Evolutionary conservation across 1,139 yeast species (phyloP).

Genomic region (Magnusiomyces tetraspermus): DNA sequence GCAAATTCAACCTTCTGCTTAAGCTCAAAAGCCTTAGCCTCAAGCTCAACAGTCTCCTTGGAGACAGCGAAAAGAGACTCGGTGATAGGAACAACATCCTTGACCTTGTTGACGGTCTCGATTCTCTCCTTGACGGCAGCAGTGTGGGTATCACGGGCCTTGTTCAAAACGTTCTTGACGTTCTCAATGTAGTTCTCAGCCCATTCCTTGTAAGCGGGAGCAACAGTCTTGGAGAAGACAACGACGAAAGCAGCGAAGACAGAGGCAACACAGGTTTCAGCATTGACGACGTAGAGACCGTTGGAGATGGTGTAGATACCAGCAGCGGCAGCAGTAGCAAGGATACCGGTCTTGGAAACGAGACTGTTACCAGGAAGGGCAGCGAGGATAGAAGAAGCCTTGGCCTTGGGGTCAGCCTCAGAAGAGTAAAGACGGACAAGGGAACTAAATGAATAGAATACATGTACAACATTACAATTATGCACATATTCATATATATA

Average conservation of each 20-base stretch:
- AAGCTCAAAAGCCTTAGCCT: constrained; percentile 86
- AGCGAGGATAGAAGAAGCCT: constrained; percentile 82
- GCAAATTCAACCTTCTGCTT: constrained; percentile 87
- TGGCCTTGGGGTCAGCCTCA: constrained; percentile 69
- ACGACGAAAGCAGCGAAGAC: constrained; percentile 72
- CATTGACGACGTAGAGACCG: constrained; percentile 86
- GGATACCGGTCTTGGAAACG: constrained; percentile 85
- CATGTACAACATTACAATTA: not conserved
- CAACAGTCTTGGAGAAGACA: constrained; percentile 75
- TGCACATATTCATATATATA: not conserved
- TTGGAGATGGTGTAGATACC: constrained; percentile 88
- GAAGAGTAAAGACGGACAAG: constrained; percentile 31
- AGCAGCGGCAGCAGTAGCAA: constrained; percentile 93
- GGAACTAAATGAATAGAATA: constrained; percentile 12
- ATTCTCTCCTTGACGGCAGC: constrained; percentile 90
- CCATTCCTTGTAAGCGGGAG: constrained; percentile 91
- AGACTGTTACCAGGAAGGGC: constrained; percentile 88
- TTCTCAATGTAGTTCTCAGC: constrained; percentile 85
- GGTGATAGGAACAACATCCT: constrained; percentile 87
- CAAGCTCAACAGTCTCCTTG: constrained; percentile 91
- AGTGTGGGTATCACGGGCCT: constrained; percentile 84
- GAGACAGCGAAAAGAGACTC: constrained; percentile 86
- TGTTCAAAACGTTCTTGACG: constrained; percentile 71
- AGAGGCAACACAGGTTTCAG: constrained; percentile 77
- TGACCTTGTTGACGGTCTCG: constrained; percentile 74